These are phyloP conservation scores for Candida chauliodis DNA, from an alignment of 805 yeast species.

Conservation along the genomic window DNA sequence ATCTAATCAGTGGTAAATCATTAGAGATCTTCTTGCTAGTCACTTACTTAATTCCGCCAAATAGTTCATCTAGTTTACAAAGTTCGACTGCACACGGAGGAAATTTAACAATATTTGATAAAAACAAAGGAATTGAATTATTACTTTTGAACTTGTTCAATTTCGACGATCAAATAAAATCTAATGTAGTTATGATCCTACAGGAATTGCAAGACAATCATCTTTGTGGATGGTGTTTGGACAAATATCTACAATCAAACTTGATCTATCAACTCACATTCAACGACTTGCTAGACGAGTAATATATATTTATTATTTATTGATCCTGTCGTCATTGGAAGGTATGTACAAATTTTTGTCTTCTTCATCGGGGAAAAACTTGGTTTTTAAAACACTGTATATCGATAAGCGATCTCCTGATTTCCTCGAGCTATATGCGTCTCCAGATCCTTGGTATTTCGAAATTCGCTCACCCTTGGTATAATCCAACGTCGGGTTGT, in stretches of 20 bases:
- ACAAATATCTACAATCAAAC: slow-evolving; percentile 33
- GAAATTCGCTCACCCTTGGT: slow-evolving; percentile 46
- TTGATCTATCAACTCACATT: slow-evolving; percentile 39
- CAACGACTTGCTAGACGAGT: slow-evolving; percentile 23
- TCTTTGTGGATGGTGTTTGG: slow-evolving; percentile 44
- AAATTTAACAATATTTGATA: slow-evolving; percentile 37
- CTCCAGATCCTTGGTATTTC: slow-evolving; percentile 66
- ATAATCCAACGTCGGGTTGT: slow-evolving; percentile 28
- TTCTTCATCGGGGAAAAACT: slow-evolving; percentile 8
- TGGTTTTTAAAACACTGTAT: slow-evolving; percentile 20
- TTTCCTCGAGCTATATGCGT: slow-evolving; percentile 53
- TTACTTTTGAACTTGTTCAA: slow-evolving; percentile 40
- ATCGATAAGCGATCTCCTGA: slow-evolving; percentile 50
- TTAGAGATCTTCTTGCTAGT: slow-evolving; percentile 36
- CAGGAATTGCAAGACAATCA: slow-evolving; percentile 43
- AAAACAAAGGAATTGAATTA: slow-evolving; percentile 43
- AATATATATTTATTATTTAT: slow-evolving; percentile 1
- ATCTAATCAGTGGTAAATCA: slow-evolving; percentile 38
- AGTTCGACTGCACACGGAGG: slow-evolving; percentile 38
- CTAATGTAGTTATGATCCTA: slow-evolving; percentile 38
- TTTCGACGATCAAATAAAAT: slow-evolving; percentile 36
- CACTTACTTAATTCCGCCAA: slow-evolving; percentile 41
- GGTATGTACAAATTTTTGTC: slow-evolving; percentile 9
- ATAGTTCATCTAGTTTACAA: slow-evolving; percentile 35
- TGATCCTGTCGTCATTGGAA: slow-evolving; percentile 9